Base-by-base conservation (phyloP, 2,329 filamentous ascomycete genomes). In the Colletotrichum lentis region DNA sequence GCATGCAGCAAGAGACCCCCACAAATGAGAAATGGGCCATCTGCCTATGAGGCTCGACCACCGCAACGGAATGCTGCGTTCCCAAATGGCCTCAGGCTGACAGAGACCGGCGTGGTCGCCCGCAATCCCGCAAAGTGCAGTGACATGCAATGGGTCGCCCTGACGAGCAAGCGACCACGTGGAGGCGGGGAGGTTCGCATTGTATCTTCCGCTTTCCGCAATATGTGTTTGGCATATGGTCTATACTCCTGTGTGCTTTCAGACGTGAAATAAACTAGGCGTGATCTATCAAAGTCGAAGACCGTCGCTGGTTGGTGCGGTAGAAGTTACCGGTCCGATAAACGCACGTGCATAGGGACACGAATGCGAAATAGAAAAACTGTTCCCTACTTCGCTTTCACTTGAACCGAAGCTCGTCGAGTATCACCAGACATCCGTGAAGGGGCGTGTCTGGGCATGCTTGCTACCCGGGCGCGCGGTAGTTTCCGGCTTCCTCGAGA, bases 41-140 rank as follows among this genome's bases (percentile, higher is more conserved):
- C 10, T 35, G 12, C 4, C 14, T 8, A 14, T n/a, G 31, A 35
- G 7, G 24, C 24, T 35, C 22, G 55, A 37, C 37, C 24, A 12
- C 22, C n/a, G 44, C 12, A 24, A 27, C 10, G 35, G 11, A 11
- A 18, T 20, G 22, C 58, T 41, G 46, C 22, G 11, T 59, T 35
- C 22, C 35, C 18, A n/a, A 22, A 31, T 50, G 22, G 22, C 39
- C 27, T 22, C 3, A 63, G 54, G 31, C 8, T 46, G n/a, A 39
- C 10, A 11, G 54, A 64, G 6, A 22, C 11, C 57, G 50, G 63
- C 14, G 12, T 43, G 41, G 35, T 20, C 10, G 24, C 49, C 54
- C 65, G 65, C 18, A 20, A 59, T 68, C 35, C 52, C 52, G 57
- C 35, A 52, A 43, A 11, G 14, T 14, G 43, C 37, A 27, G 8